These are phyloP conservation scores for Fusarium domesticum DNA, from an alignment of 2,329 filamentous ascomycete genomes.

Conservation along the genomic window DNA sequence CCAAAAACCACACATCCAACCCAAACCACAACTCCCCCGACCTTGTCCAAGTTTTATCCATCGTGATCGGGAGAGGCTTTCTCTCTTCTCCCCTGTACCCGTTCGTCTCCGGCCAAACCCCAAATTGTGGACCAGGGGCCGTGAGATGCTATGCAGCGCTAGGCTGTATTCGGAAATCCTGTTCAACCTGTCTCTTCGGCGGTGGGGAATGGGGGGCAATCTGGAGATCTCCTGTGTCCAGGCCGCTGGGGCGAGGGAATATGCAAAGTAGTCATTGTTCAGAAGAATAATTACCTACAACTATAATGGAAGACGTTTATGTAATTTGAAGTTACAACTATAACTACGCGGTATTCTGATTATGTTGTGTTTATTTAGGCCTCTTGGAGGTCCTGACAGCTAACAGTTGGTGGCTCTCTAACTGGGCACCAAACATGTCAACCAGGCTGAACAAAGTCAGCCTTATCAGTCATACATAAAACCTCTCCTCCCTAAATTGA, in stretches of 20 bases:
- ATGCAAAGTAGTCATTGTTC: too few species aligned
- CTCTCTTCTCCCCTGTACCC: slow-evolving; percentile 16
- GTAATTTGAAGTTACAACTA: too few species aligned
- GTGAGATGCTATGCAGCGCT: slow-evolving; percentile 12
- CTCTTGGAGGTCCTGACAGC: too few species aligned
- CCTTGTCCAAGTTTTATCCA: neutral
- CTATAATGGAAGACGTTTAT: too few species aligned
- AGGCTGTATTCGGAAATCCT: slow-evolving; percentile 9
- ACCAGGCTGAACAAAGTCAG: neutral
- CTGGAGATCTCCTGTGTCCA: slow-evolving; percentile 13
- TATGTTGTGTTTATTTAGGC: too few species aligned
- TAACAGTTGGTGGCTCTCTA: too few species aligned
- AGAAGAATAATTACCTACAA: too few species aligned
- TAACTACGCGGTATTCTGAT: too few species aligned
- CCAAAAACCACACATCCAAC: neutral
- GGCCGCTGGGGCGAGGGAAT: too few species aligned
- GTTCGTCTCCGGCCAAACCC: slow-evolving; percentile 17
- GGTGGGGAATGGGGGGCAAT: slow-evolving; percentile 16
- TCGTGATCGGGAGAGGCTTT: neutral
- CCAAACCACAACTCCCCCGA: too few species aligned
- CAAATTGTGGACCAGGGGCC: slow-evolving; percentile 10
- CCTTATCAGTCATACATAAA: neutral
- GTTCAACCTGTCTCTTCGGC: slow-evolving; percentile 11
- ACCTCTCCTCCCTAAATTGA: neutral
- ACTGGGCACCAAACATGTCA: too few species aligned